These are phyloP conservation scores for Austroboletus eburneus DNA, from an alignment of 768 basidiomycete genomes.

Conservation along the genomic window DNA sequence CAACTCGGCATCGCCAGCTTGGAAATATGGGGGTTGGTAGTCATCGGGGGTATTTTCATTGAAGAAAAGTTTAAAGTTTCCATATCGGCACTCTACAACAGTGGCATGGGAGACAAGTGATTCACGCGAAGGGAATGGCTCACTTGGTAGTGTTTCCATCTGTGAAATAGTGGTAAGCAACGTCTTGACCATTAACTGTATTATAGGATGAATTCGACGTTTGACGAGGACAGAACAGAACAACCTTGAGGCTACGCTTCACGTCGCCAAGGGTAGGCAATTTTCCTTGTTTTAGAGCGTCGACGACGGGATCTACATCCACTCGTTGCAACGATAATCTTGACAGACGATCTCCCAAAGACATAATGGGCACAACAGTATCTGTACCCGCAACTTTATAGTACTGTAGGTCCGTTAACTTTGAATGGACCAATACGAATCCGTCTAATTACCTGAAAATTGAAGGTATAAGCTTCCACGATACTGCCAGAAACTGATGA, in stretches of 20 bases:
- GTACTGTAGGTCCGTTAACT: conserved; percentile 47
- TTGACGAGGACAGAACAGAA: background rate
- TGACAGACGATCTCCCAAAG: conserved; percentile 56
- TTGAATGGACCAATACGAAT: background rate
- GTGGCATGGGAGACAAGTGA: conserved; percentile 1
- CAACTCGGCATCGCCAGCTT: conserved; percentile 62
- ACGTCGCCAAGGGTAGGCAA: conserved; percentile 76
- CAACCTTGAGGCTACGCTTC: conserved; percentile 75
- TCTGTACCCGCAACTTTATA: conserved; percentile 59
- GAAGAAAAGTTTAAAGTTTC: conserved; percentile 88
- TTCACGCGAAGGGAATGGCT: conserved; percentile 20
- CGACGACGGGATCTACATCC: conserved; percentile 53
- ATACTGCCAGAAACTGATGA: conserved; percentile 46
- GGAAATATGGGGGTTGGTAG: conserved; percentile 82
- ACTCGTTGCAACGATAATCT: conserved; percentile 43
- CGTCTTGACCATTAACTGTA: conserved; percentile 69
- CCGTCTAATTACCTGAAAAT: conserved; percentile 61
- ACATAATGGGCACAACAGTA: conserved; percentile 65
- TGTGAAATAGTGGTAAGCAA: conserved; percentile 74
- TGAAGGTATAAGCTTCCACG: conserved; percentile 85
- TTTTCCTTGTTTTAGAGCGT: conserved; percentile 56
- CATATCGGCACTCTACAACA: conserved; percentile 65
- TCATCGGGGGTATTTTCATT: conserved; percentile 73
- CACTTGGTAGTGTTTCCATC: conserved; percentile 78
- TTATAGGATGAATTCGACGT: background rate